These are phyloP conservation scores for Alternaria incomplexa DNA, from an alignment of 2,329 filamentous ascomycete genomes.

Conservation along the genomic window DNA sequence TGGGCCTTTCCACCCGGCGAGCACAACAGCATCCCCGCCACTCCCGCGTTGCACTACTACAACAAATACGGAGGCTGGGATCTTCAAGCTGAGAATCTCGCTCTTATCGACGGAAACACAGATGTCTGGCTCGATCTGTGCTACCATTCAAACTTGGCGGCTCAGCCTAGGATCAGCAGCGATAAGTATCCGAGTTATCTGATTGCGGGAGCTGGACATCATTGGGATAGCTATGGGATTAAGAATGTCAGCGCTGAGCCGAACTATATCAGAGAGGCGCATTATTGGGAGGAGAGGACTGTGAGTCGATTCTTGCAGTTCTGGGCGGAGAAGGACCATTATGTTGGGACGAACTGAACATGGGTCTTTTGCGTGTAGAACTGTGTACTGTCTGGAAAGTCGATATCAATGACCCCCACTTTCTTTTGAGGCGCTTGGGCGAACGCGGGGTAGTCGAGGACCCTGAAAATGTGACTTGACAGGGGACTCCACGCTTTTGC, in stretches of 20 bases:
- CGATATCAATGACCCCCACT: background rate
- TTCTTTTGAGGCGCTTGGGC: background rate
- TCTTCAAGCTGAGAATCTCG: constrained; percentile 55
- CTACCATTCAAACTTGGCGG: constrained; percentile 56
- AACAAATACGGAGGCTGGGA: constrained; percentile 58
- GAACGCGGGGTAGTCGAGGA: background rate
- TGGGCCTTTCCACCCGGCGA: constrained; percentile 59
- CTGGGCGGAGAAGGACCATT: constrained; percentile 14
- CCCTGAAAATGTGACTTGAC: background rate
- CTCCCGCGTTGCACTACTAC: constrained; percentile 52
- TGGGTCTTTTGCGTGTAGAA: background rate
- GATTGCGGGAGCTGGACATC: constrained; percentile 60
- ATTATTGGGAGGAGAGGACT: constrained; percentile 58
- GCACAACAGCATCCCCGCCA: constrained; percentile 54
- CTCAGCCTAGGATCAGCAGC: constrained; percentile 43
- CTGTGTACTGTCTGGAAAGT: background rate
- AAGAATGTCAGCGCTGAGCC: constrained; percentile 55
- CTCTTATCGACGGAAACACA: constrained; percentile 59
- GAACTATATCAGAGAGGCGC: constrained; percentile 59
- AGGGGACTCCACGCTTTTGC: background rate
- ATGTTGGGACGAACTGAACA: background rate
- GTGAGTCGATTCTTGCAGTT: constrained; percentile 47
- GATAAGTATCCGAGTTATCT: constrained; percentile 58
- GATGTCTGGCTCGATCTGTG: constrained; percentile 62
- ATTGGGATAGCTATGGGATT: constrained; percentile 57